These are phyloP conservation scores for Alternaria triticimaculans DNA, from an alignment of 2,329 filamentous ascomycete genomes.

Conservation along the genomic window DNA sequence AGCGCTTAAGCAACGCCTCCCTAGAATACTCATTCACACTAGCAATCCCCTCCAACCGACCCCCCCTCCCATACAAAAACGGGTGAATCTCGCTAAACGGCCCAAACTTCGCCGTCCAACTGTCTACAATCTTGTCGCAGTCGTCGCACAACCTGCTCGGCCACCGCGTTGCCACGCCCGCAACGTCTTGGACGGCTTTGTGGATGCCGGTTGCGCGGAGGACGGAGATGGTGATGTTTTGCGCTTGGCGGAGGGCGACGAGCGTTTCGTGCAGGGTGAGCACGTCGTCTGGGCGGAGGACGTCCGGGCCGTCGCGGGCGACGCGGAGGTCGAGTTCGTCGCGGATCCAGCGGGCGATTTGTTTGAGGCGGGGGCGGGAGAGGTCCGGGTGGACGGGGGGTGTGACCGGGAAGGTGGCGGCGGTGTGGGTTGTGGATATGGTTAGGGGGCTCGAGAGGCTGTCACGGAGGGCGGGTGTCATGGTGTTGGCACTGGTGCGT, in stretches of 20 bases:
- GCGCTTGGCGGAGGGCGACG: slow-evolving; percentile 24
- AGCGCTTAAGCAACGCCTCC: slow-evolving; percentile 45
- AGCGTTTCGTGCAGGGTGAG: slow-evolving; percentile 54
- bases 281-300: slow-evolving; percentile 53
- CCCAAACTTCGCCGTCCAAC: slow-evolving; percentile 51
- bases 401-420: background rate
- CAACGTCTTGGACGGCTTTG: slow-evolving; percentile 51
- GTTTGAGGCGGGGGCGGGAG: slow-evolving; percentile 42
- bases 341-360: slow-evolving; percentile 54
- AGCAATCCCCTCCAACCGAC: slow-evolving; percentile 53
- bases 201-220: slow-evolving; percentile 56
- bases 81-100: slow-evolving; percentile 47
- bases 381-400: slow-evolving; percentile 22
- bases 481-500: background rate
- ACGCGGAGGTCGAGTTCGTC: slow-evolving; percentile 56
- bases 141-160: slow-evolving; percentile 53
- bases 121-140: slow-evolving; percentile 51
- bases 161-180: slow-evolving; percentile 57
- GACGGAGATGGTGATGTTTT: slow-evolving; percentile 40
- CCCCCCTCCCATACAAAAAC: slow-evolving; percentile 53
- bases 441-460: background rate
- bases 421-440: slow-evolving; percentile 1
- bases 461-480: background rate
- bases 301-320: slow-evolving; percentile 54
- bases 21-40: slow-evolving; percentile 47